Conservation (phyloP, 2,329 filamentous ascomycete species). For the Nannizziopsis barbatae region DNA sequence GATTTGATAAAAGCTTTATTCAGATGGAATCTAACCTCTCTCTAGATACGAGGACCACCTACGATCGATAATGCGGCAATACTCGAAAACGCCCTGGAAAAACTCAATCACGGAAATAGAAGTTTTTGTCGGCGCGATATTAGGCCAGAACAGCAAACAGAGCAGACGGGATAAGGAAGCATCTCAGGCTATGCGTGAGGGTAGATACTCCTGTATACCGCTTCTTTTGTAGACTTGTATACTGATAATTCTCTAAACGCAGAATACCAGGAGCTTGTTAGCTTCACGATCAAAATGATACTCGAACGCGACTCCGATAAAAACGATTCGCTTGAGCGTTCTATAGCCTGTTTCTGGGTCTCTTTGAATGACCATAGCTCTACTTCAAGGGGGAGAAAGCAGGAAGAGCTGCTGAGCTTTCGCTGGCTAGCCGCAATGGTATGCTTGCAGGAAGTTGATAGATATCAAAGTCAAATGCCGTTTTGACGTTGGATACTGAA, state of each 20-base stretch:
- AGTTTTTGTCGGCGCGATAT: conserved; percentile 16
- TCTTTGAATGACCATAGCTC: conserved; percentile 10
- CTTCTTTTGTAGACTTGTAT: not conserved
- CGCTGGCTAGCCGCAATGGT: conserved; percentile 21
- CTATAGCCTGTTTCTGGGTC: conserved; percentile 20
- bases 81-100: conserved; percentile 17
- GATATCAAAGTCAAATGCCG: conserved; percentile 14
- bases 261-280: conserved; percentile 20
- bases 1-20: too few species aligned
- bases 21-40: not conserved
- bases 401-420: conserved; percentile 18
- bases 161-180: conserved; percentile 18
- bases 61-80: conserved; percentile 18
- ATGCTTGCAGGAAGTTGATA: conserved; percentile 20
- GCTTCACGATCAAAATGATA: conserved; percentile 19
- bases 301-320: conserved; percentile 16
- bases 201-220: conserved; percentile 9
- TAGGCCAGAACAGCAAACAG: conserved; percentile 19
- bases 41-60: conserved; percentile 16
- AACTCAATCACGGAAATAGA: conserved; percentile 17
- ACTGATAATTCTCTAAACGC: not conserved
- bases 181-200: conserved; percentile 19
- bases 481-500: not conserved
- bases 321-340: conserved; percentile 20
- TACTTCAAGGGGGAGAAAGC: not conserved